A percentile compares a stretch with the other conserved stretches of the same genome.
phyloP scores from a whole-genome alignment of 1,284 basidiomycete species.

The Athelia psychrophila region DNA sequence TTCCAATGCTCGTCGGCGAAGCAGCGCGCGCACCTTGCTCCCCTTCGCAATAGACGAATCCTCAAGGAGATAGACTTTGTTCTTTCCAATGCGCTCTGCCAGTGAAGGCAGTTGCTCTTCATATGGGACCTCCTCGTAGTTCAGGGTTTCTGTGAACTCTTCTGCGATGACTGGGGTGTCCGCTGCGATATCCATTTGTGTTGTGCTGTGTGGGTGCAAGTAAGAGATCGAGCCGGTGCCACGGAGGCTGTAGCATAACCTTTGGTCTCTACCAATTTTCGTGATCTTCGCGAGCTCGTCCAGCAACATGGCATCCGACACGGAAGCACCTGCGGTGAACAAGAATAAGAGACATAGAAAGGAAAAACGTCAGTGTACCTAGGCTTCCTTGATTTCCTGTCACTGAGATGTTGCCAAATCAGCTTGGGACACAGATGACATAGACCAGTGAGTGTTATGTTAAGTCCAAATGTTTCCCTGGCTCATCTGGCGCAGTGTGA shows the following conservation, averaged over 20 bases:
- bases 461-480: conserved; percentile 12
- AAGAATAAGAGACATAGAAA: conserved; percentile 90
- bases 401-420: conserved; percentile 10
- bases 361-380: conserved; percentile 74
- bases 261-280: not conserved
- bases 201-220: conserved; percentile 4
- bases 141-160: conserved; percentile 23
- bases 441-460: conserved; percentile 83
- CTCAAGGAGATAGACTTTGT: conserved; percentile 68
- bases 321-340: conserved; percentile 47
- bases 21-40: conserved; percentile 68
- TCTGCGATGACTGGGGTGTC: conserved; percentile 20
- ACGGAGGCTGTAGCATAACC: not conserved
- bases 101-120: conserved; percentile 50
- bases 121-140: conserved; percentile 55
- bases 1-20: conserved; percentile 27
- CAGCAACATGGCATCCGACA: conserved; percentile 44
- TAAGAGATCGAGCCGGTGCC: conserved; percentile 1
- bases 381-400: not conserved
- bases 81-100: conserved; percentile 61
- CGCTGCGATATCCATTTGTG: conserved; percentile 34
- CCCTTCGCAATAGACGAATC: conserved; percentile 51
- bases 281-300: no score
- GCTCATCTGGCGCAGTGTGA: conserved; percentile 26
- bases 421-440: conserved; percentile 99